Base-by-base conservation (phyloP, 1,284 basidiomycete species). In the Tilletia indica region DNA sequence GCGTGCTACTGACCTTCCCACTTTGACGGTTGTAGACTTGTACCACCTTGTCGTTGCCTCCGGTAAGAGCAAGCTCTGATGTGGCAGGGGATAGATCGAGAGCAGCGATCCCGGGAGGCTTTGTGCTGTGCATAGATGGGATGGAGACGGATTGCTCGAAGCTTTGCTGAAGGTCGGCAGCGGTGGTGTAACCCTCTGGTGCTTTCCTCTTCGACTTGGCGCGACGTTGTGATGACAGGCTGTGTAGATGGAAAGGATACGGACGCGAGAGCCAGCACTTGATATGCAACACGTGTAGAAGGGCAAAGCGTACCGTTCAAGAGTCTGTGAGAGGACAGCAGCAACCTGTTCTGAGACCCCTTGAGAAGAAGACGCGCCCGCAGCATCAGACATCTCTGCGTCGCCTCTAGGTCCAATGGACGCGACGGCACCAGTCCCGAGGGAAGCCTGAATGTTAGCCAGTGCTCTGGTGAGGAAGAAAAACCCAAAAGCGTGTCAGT, bases 311-410 rank as follows among this genome's bases (percentile, higher is more conserved):
- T n/a, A 75, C 63, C 68, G 70, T 48, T 76, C 90, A 86, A 83
- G 93, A 89, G 93, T 95, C 81, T 92, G 90, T 82, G 94, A 90
- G 76, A 98, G 92, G 76, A 90, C 88, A 58, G 89, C 87, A 74
- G 91, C 86, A 70, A 93, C 88, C 39, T 90, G 88, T 12, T 89
- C 88, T n/a, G 95, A 91, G 45, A 98, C 88, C 5, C 73, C 73
- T 31, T 71, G 71, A 16, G 79, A 38, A 73, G 86, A 85, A 19
- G 86, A 86, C 31, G 88, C 87, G n/a, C 88, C 88, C 25, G 88
- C 85, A 4, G 85, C 84, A 21, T 87, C 87, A 58, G 90, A 88
- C 94, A 96, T 96, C 81, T 94, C 92, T 4, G 94, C 90, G 78
- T 96, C 93, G 21, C 78, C 77, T 8, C 71, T 68, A 16, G 4